phyloP scores from a whole-genome alignment of 192 early-diverging fungal species.

The Coemansia nantahalensis region DNA sequence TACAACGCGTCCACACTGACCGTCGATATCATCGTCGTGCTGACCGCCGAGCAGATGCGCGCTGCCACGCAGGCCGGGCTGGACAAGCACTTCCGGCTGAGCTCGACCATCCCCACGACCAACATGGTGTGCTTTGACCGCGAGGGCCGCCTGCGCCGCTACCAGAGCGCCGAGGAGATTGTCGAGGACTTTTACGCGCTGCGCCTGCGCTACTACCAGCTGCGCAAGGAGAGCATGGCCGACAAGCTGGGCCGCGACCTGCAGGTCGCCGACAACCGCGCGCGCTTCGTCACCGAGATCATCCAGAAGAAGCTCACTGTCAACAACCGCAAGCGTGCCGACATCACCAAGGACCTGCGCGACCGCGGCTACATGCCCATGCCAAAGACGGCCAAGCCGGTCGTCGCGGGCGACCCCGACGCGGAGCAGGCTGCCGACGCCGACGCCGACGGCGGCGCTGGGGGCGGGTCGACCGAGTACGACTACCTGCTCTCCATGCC shows the following conservation, averaged over 20 bases:
- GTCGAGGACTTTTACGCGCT: slow-evolving; percentile 86
- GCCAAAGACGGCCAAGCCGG: slow-evolving; percentile 48
- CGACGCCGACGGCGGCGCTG: slow-evolving; percentile 12
- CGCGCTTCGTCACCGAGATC: slow-evolving; percentile 87
- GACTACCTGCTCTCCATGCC: slow-evolving; percentile 90
- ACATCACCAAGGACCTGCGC: slow-evolving; percentile 71
- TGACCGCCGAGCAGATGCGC: slow-evolving; percentile 63
- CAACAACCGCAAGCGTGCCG: slow-evolving; percentile 81
- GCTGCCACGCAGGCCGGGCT: slow-evolving; percentile 76
- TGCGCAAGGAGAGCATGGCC: slow-evolving; percentile 78
- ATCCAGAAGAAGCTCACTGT: slow-evolving; percentile 79
- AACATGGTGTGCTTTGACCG: slow-evolving; percentile 97
- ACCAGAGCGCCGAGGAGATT: slow-evolving; percentile 72
- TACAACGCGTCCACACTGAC: slow-evolving; percentile 49
- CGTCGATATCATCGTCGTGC: slow-evolving; percentile 30
- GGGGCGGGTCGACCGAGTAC: slow-evolving; percentile 47
- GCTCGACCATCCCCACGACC: slow-evolving; percentile 65
- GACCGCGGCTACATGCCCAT: slow-evolving; percentile 65
- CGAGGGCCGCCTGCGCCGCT: slow-evolving; percentile 81
- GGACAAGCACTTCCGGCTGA: slow-evolving; percentile 79
- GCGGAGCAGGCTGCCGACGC: slow-evolving; percentile 41
- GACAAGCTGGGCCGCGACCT: slow-evolving; percentile 64
- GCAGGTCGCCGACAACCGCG: slow-evolving; percentile 75
- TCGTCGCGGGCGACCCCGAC: slow-evolving; percentile 49
- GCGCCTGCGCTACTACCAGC: slow-evolving; percentile 78